Percentiles rank a stretch among this genome's conserved stretches.
Conservation (phyloP, 2,329 filamentous ascomycete genomes). For the Pseudocercospora vitis region DNA sequence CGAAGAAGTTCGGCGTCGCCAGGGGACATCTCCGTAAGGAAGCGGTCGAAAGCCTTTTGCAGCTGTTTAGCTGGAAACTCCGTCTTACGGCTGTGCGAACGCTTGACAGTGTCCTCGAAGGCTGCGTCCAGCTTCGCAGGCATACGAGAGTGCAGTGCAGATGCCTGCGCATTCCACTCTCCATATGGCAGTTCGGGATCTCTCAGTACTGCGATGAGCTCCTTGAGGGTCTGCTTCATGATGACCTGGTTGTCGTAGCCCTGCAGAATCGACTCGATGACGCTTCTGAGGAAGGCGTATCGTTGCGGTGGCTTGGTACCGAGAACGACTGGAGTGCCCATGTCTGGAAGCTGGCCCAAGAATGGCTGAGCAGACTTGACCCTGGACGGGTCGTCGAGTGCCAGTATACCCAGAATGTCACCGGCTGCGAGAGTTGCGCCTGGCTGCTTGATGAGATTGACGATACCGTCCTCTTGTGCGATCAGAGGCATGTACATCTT, state of each 20-base stretch:
- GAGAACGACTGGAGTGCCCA: slow-evolving; percentile 81
- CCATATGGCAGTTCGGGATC: slow-evolving; percentile 90
- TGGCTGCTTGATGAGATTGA: slow-evolving; percentile 98
- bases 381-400: slow-evolving; percentile 89
- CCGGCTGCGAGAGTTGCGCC: slow-evolving; percentile 96
- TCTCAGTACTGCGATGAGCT: slow-evolving; percentile 85
- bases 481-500: slow-evolving; percentile 99
- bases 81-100: slow-evolving; percentile 69
- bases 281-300: slow-evolving; percentile 73
- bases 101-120: slow-evolving; percentile 83
- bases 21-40: slow-evolving; percentile 76
- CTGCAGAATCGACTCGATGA: slow-evolving; percentile 81
- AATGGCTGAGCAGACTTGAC: slow-evolving; percentile 97
- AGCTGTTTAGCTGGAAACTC: slow-evolving; percentile 94
- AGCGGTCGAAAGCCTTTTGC: slow-evolving; percentile 78
- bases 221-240: slow-evolving; percentile 82
- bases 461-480: slow-evolving; percentile 89
- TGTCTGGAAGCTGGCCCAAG: slow-evolving; percentile 81
- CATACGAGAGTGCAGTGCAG: slow-evolving; percentile 95
- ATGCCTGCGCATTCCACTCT: slow-evolving; percentile 94
- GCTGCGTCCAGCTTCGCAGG: slow-evolving; percentile 84
- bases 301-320: slow-evolving; percentile 90
- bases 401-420: slow-evolving; percentile 96
- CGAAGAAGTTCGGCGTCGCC: slow-evolving; percentile 73
- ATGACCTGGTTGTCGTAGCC: slow-evolving; percentile 98